Percentiles rank a stretch among this genome's conserved stretches.
Conservation (phyloP, 2,329 filamentous ascomycete species). For the Onygena corvina region DNA sequence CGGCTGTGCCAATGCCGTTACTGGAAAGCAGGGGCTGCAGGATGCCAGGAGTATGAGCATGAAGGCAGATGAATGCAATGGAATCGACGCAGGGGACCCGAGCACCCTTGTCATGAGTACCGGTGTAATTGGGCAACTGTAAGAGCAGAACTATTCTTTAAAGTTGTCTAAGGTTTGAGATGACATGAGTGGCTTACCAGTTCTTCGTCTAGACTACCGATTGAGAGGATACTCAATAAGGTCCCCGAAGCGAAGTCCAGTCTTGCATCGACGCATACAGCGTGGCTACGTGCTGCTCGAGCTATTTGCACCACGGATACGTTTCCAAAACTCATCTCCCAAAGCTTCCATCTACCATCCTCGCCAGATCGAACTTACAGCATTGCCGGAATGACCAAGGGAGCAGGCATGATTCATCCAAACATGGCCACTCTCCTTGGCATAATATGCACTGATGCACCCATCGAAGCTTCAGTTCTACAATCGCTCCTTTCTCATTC, state of each 20-base stretch:
- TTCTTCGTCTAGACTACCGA: constrained; percentile 53
- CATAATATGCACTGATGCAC: constrained; percentile 82
- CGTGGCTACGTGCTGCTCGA: constrained; percentile 76
- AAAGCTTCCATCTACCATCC: constrained; percentile 70
- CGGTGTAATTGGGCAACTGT: constrained; percentile 90
- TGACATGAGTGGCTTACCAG: neutral
- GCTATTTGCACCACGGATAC: constrained; percentile 98
- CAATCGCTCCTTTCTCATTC: constrained; percentile 59
- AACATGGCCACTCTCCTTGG: constrained; percentile 96
- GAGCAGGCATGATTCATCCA: constrained; percentile 96
- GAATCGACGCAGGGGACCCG: constrained; percentile 33
- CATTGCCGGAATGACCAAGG: constrained; percentile 92
- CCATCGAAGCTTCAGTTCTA: constrained; percentile 57
- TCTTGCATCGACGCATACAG: constrained; percentile 62
- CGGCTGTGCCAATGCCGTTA: constrained; percentile 94
- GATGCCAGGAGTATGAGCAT: constrained; percentile 77
- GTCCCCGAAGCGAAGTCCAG: constrained; percentile 64
- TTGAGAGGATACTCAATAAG: constrained; percentile 73
- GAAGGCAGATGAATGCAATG: constrained; percentile 58
- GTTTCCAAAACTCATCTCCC: constrained; percentile 88
- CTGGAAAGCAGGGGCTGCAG: constrained; percentile 75
- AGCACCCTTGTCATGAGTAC: constrained; percentile 95
- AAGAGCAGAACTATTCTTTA: constrained; percentile 18
- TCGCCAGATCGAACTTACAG: constrained; percentile 63
- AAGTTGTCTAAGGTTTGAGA: neutral